Evolutionary conservation across 805 yeast genomes (phyloP).

Genomic region (Barnettozyma sp.): DNA sequence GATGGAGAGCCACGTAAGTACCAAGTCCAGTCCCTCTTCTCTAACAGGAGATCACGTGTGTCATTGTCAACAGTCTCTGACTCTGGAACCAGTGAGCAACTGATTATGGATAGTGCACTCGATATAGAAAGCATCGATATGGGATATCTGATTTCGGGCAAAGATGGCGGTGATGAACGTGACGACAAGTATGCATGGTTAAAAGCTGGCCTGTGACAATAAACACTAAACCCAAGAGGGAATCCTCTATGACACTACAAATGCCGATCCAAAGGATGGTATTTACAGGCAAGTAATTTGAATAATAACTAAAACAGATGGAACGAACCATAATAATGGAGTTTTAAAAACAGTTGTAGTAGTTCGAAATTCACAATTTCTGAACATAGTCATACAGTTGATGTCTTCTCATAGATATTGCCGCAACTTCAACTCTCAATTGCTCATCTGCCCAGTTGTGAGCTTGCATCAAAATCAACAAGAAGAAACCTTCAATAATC

Average conservation of each 20-base stretch:
- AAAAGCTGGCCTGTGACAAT: constrained; percentile 1
- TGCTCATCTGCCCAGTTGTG: constrained; percentile 10
- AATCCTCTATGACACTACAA: no score
- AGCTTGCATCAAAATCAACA: constrained; percentile 10
- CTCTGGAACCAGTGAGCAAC: not conserved
- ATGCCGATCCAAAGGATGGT: no score
- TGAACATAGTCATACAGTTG: constrained; percentile 4
- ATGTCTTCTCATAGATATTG: constrained; percentile 8
- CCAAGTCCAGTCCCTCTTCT: constrained; percentile 1
- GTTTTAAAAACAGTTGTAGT: no score
- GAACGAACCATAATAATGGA: no score
- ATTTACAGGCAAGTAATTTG: no score
- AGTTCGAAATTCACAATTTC: constrained; percentile 2
- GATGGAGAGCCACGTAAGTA: no score
- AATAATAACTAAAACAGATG: no score
- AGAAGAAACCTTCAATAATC: constrained; percentile 11
- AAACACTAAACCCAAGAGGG: no score
- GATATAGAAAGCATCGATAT: not conserved
- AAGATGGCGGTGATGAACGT: not conserved
- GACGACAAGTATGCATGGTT: constrained; percentile 4
- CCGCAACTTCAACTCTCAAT: constrained; percentile 7
- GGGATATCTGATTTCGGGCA: not conserved
- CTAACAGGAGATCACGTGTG: not conserved
- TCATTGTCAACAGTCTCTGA: not conserved
- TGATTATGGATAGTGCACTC: not conserved